A percentile compares a stretch with the other conserved stretches of the same genome.
Conservation (phyloP, 164 flowering plant species). For the Chimonanthus praecox region DNA sequence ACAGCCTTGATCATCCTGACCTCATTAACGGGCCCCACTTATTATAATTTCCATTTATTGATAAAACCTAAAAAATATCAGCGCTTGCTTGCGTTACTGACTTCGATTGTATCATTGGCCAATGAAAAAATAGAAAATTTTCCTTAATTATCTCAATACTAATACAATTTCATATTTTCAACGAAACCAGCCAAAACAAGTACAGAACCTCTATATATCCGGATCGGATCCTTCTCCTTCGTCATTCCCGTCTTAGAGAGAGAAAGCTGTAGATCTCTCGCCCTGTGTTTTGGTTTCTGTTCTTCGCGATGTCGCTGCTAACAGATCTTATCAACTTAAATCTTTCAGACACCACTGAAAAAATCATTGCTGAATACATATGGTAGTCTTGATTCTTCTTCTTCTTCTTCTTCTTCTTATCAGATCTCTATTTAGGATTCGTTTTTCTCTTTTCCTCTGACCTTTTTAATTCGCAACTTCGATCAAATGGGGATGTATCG, state of each 20-base stretch:
- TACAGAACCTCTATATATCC: neutral
- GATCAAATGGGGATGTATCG: neutral
- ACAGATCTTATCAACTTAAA: conserved; percentile 61
- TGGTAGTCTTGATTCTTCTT: conserved; percentile 33
- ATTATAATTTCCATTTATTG: neutral
- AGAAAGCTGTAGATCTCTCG: neutral
- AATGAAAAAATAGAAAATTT: neutral
- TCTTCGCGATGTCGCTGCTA: conserved; percentile 43
- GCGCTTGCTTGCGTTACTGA: neutral
- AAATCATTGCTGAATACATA: conserved; percentile 73
- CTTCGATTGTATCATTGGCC: neutral
- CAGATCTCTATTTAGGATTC: neutral
- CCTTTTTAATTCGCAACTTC: no score
- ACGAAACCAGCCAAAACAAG: neutral
- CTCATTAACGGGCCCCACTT: neutral
- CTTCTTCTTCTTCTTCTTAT: neutral
- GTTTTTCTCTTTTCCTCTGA: neutral
- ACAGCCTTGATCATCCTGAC: neutral
- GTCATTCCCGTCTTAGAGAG: neutral
- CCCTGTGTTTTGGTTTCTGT: neutral
- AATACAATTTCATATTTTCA: neutral
- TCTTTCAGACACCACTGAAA: conserved; percentile 48
- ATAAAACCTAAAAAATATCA: neutral
- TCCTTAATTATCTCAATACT: neutral
- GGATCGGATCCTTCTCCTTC: neutral